Evolutionary conservation across 2,329 filamentous ascomycete species (phyloP), one percentile per base, ranked within the genome.

Genomic region (Paecilomyces niveus): DNA sequence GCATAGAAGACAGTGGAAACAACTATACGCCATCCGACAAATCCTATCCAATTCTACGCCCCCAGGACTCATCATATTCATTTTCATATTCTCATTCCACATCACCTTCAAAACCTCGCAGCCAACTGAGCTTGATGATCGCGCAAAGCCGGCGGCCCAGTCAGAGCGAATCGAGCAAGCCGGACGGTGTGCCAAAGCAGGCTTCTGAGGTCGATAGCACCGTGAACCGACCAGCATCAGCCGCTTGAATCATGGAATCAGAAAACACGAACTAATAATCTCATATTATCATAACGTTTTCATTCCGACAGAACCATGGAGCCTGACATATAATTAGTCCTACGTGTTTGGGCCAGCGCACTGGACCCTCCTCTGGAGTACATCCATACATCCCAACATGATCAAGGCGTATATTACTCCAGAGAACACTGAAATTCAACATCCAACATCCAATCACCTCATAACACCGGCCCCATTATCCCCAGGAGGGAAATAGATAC

Each of bases 111-210:
- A 60, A 55, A 2, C 54, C 62, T 15, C 61, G 57, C 9, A 62
- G 65, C 18, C 62, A 63, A 53, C 58, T 67, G 13, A 66, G 65
- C 54, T 24, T 61, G 9, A 45, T 67, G 57, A 59, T 67, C 29
- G 63, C 63, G 49, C 59, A 61, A 35, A 62, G 58, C 32, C 58
- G 39, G 15, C 54, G 33, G 50, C 53, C 31, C 3, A 55, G 52
- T 32, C 26, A 26, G 39, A 26, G 54, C 32, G 15, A 45, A 18
- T 35, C 53, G 7, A 18, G 6, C n/a, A 26, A 54, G 60, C 39
- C 63, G n/a, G 53, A 54, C 18, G 51, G 51, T 53, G 39, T 8
- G 39, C 7, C 15, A 18, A 45, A 18, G 8, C n/a, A 45, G 8
- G 6, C 15, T 6, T 45, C 35, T 18, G 18, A 45, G 6, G 35